phyloP scores from a whole-genome alignment of 331 rosid genomes.

The Arachis monticola region DNA sequence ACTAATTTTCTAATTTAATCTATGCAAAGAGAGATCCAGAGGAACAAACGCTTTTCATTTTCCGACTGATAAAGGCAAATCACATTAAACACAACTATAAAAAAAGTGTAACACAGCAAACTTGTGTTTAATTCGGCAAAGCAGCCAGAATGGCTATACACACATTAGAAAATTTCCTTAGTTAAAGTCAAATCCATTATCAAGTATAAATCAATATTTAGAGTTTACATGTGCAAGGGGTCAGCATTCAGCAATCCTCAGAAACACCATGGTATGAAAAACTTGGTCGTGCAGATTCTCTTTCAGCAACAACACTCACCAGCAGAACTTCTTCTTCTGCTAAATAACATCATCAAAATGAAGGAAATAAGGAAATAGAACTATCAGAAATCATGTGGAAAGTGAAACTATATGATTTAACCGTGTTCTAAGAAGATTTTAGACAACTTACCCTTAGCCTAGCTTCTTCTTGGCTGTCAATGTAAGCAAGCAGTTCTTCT shows the following conservation, averaged over 20 bases:
- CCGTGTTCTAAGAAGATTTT: neutral
- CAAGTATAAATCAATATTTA: slow-evolving; percentile 35
- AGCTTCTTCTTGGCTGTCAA: slow-evolving; percentile 85
- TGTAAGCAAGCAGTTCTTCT: slow-evolving; percentile 92
- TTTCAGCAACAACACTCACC: slow-evolving; percentile 59
- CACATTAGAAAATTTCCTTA: slow-evolving; percentile 33
- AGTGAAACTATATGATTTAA: neutral
- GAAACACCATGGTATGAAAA: slow-evolving; percentile 22
- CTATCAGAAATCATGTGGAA: slow-evolving; percentile 30
- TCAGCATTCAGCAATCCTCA: slow-evolving; percentile 36
- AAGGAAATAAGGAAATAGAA: slow-evolving; percentile 21
- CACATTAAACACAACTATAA: slow-evolving; percentile 23
- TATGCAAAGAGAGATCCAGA: neutral
- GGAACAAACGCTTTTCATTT: slow-evolving; percentile 1
- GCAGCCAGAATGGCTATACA: slow-evolving; percentile 36
- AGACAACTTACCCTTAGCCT: slow-evolving; percentile 67
- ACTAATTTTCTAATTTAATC: too few species aligned
- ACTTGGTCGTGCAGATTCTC: slow-evolving; percentile 37
- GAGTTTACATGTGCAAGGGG: slow-evolving; percentile 40
- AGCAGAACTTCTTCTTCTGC: slow-evolving; percentile 86
- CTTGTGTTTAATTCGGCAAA: slow-evolving; percentile 27
- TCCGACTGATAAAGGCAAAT: slow-evolving; percentile 16
- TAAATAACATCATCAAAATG: slow-evolving; percentile 29
- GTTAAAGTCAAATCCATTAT: slow-evolving; percentile 23
- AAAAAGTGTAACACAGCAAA: slow-evolving; percentile 5